phyloP scores from a whole-genome alignment of 176 grass and related monocot species.

The Ensete ventricosum region DNA sequence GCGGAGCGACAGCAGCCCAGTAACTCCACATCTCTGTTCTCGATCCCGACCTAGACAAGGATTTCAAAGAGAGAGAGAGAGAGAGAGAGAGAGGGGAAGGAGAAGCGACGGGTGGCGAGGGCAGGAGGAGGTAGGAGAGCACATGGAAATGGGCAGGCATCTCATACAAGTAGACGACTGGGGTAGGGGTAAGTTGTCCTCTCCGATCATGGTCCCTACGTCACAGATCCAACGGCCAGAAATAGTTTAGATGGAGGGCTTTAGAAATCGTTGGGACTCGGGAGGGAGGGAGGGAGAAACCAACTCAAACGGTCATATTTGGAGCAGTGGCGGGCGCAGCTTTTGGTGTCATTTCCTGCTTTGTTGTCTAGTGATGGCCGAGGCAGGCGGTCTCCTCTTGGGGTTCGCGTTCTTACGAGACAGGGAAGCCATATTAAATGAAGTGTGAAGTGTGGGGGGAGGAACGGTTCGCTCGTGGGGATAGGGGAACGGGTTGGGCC shows the following conservation, averaged over 20 bases:
- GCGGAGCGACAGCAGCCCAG: neutral
- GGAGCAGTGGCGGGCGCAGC: neutral
- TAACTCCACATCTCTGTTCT: neutral
- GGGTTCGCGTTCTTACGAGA: neutral
- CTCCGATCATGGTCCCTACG: neutral
- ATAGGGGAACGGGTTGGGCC: too few relatives aligned
- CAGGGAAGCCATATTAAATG: too few relatives aligned
- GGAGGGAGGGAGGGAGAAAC: neutral
- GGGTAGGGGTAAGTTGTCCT: neutral
- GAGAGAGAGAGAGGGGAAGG: neutral
- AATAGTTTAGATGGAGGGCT: neutral
- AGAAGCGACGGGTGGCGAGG: too few relatives aligned
- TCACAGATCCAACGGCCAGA: neutral
- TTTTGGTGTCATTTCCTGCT: conserved; percentile 3
- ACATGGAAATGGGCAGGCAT: neutral
- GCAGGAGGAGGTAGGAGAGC: neutral
- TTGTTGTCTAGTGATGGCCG: neutral
- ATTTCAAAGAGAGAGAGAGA: neutral
- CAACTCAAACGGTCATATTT: conserved; percentile 4
- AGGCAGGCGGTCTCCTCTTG: neutral
- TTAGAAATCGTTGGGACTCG: neutral
- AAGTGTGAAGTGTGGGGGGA: too few relatives aligned
- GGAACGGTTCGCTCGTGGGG: too few relatives aligned
- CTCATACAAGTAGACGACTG: neutral
- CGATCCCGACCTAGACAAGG: neutral